Evolutionary conservation across 305 asterid species (phyloP).

Genomic region (Caryopteris hybrid): DNA sequence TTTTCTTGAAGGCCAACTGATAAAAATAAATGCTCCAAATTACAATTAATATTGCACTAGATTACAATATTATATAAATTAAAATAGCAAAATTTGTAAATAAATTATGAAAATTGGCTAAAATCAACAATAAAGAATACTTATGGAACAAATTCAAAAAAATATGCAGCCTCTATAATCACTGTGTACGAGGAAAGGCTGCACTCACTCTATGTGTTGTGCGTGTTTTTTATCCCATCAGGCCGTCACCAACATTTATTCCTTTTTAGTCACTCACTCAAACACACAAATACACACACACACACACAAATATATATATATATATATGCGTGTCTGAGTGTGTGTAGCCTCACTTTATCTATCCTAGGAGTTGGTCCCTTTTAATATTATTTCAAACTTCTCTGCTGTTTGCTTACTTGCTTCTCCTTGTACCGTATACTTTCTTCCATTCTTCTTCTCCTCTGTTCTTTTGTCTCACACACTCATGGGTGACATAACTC

Average conservation of each 20-base stretch:
- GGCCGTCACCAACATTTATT: slow-evolving; percentile 15
- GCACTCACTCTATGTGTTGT: neutral
- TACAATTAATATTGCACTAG: neutral
- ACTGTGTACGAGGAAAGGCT: slow-evolving; percentile 9
- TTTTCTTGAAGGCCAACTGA: neutral
- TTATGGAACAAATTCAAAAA: slow-evolving; percentile 1
- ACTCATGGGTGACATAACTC: slow-evolving; percentile 68
- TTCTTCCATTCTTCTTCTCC: neutral
- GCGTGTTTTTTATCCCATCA: no score
- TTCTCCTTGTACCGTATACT: neutral
- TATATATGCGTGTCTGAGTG: neutral
- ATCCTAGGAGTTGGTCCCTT: no score
- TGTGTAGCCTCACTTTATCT: no score
- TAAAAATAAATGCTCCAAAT: neutral
- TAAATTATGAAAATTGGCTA: neutral
- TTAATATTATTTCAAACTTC: neutral
- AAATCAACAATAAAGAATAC: neutral
- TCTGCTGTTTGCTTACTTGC: slow-evolving; percentile 9
- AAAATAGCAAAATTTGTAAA: neutral
- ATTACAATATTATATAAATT: neutral
- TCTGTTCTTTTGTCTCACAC: neutral
- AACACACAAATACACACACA: neutral
- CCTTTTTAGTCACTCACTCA: neutral
- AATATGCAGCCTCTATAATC: neutral
- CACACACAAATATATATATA: neutral